These are phyloP conservation scores for Kondoa subrosea DNA, from an alignment of 768 basidiomycete genomes.

Conservation along the genomic window DNA sequence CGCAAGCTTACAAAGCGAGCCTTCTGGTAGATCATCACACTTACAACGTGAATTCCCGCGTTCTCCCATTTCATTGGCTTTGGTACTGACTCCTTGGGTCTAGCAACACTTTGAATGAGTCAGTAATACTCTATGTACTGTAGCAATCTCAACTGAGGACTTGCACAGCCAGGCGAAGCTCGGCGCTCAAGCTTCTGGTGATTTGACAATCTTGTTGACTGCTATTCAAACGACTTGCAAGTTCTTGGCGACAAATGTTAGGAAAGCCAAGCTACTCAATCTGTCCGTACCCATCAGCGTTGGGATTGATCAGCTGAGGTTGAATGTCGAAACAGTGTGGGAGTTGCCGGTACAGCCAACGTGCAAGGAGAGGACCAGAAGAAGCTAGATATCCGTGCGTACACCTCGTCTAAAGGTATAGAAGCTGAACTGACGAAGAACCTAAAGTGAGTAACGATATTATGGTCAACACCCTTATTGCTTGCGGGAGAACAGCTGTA, in stretches of 20 bases:
- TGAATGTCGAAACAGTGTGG: conserved; percentile 46
- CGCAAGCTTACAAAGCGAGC: neutral
- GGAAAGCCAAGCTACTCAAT: conserved; percentile 91
- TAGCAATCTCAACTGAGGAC: neutral
- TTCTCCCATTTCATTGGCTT: neutral
- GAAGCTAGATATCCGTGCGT: conserved; percentile 44
- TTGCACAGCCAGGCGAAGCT: conserved; percentile 7
- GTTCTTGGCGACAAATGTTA: conserved; percentile 95
- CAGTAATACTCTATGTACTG: neutral
- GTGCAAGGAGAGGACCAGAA: conserved; percentile 98
- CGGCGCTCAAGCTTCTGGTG: conserved; percentile 39
- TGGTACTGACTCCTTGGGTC: neutral
- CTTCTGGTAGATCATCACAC: conserved; percentile 13
- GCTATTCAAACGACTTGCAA: conserved; percentile 55
- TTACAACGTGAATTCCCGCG: conserved; percentile 13
- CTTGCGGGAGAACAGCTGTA: conserved; percentile 90
- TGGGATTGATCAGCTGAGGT: neutral
- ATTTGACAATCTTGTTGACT: conserved; percentile 80
- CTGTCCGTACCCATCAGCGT: conserved; percentile 44
- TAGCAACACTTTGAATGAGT: conserved; percentile 18
- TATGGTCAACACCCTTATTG: conserved; percentile 92
- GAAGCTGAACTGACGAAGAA: neutral
- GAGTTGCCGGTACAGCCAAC: conserved; percentile 88
- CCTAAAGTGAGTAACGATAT: conserved; percentile 78
- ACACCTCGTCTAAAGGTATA: conserved; percentile 9